Evolutionary conservation across 2,329 filamentous ascomycete species (phyloP).

Genomic region (Aureobasidium mangrovei): DNA sequence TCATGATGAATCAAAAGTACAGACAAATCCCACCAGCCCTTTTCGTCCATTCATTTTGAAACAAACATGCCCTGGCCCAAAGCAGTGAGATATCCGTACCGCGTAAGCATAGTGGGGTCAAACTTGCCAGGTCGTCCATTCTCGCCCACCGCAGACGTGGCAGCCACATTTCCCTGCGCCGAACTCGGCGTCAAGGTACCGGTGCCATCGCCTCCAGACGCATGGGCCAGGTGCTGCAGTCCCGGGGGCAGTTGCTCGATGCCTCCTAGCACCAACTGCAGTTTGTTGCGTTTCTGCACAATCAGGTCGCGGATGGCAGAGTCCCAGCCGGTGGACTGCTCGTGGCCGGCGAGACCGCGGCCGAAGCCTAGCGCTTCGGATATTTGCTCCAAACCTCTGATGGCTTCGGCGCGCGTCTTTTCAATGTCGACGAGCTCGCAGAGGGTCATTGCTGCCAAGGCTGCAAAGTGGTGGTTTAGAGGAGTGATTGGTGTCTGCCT

Average conservation of each 20-base stretch:
- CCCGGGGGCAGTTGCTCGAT: constrained; percentile 29
- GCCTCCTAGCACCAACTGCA: constrained; percentile 29
- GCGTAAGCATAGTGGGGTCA: constrained; percentile 31
- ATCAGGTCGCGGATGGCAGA: constrained; percentile 46
- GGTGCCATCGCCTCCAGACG: constrained; percentile 20
- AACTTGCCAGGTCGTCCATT: constrained; percentile 19
- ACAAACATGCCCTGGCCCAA: constrained; percentile 29
- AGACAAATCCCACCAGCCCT: too few species aligned
- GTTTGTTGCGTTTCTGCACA: constrained; percentile 32
- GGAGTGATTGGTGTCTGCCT: constrained; percentile 51
- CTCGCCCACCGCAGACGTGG: constrained; percentile 14
- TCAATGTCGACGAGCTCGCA: constrained; percentile 50
- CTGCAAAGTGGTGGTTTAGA: constrained; percentile 58
- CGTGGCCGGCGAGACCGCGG: constrained; percentile 33
- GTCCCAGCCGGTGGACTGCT: constrained; percentile 50
- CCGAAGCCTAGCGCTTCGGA: constrained; percentile 41
- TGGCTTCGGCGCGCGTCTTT: constrained; percentile 49
- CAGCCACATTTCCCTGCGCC: constrained; percentile 17
- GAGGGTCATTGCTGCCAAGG: constrained; percentile 52
- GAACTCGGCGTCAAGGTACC: constrained; percentile 9
- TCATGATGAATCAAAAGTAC: too few species aligned
- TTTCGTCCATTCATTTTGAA: constrained; percentile 10
- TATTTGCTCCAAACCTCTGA: constrained; percentile 47
- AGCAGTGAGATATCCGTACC: constrained; percentile 32
- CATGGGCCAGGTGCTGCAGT: constrained; percentile 54